Percentiles rank a stretch among this genome's conserved stretches.
Evolutionary conservation across 306 rosid genomes (phyloP).

Genomic region (cucumber (Cucumis sativus)): Cucumber_9930_V3 NC_026657.2:39167001-39167500

Average conservation of each 20-base stretch:
- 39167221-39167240: constrained; percentile 55
- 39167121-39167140: background rate
- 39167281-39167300: background rate
- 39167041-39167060: background rate
- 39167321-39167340: background rate
- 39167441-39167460: constrained; percentile 29
- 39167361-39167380: constrained; percentile 72
- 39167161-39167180: constrained; percentile 92
- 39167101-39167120: background rate
- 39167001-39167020: background rate
- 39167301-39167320: constrained; percentile 8
- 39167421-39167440: constrained; percentile 83
- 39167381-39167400: constrained; percentile 44
- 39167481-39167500: constrained; percentile 36
- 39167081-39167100: background rate
- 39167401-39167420: constrained; percentile 67
- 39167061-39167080: background rate
- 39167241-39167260: constrained; percentile 52
- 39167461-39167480: constrained; percentile 32
- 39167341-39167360: background rate
- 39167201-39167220: constrained; percentile 38
- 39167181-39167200: constrained; percentile 52
- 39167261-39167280: constrained; percentile 41
- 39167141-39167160: background rate
- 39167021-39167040: background rate